Evolutionary conservation across 306 rosid genomes (phyloP).

Genomic region (Cyamopsis tetragonoloba): DNA sequence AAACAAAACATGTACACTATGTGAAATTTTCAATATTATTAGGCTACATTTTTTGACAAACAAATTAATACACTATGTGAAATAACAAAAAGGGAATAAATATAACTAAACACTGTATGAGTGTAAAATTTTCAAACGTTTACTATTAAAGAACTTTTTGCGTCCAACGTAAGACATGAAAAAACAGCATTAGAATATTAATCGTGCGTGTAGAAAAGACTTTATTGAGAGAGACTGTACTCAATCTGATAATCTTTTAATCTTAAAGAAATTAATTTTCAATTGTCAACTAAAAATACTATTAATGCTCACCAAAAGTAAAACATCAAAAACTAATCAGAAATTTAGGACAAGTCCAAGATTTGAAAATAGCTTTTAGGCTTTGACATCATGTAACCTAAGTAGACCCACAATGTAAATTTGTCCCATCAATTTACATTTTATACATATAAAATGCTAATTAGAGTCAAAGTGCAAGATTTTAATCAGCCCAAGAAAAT

Average conservation of each 20-base stretch:
- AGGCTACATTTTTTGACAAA: neutral
- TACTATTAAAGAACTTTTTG: conserved; percentile 8
- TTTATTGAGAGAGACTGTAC: too few relatives aligned
- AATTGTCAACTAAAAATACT: too few relatives aligned
- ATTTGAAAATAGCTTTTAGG: conserved; percentile 20
- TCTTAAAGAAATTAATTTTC: too few relatives aligned
- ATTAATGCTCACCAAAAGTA: too few relatives aligned
- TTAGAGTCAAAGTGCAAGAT: conserved; percentile 25
- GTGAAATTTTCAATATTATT: too few relatives aligned
- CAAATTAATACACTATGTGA: neutral
- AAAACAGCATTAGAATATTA: too few relatives aligned
- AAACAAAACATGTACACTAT: too few relatives aligned
- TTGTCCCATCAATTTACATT: conserved; percentile 10
- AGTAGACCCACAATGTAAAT: neutral
- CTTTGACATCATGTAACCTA: neutral
- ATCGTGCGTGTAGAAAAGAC: too few relatives aligned
- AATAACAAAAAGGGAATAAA: neutral
- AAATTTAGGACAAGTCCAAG: neutral
- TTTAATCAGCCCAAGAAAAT: neutral
- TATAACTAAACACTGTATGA: neutral
- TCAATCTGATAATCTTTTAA: too few relatives aligned
- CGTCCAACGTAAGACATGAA: too few relatives aligned
- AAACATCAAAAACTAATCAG: neutral
- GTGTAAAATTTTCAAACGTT: neutral
- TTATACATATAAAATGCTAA: neutral